A percentile compares a stretch with the other conserved stretches of the same genome.
Conservation (phyloP, 2,329 filamentous ascomycete species). For the Pseudogymnoascus verrucosus region DNA sequence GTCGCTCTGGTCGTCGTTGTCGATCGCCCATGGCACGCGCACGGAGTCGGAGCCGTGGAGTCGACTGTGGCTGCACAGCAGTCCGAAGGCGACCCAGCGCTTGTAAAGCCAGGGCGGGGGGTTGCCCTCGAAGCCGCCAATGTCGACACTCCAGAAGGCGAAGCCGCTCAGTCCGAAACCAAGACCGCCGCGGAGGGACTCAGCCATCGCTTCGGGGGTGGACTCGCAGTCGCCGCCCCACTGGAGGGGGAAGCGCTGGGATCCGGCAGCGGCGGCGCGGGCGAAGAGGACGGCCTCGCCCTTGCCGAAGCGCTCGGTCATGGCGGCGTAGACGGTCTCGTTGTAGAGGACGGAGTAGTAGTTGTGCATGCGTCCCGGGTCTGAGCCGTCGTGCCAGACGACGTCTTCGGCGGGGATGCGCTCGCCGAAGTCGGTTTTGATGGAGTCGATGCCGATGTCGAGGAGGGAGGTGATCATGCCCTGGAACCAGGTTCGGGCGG, state of each 20-base stretch:
- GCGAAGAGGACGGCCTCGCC: constrained; percentile 50
- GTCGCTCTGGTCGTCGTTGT: constrained; percentile 43
- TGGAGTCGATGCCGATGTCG: constrained; percentile 50
- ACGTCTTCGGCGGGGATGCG: constrained; percentile 49
- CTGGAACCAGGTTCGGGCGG: constrained; percentile 47
- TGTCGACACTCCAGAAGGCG: constrained; percentile 54
- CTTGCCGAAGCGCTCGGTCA: constrained; percentile 40
- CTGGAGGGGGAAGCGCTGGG: constrained; percentile 49
- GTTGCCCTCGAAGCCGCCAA: constrained; percentile 54
- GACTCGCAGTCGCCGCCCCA: constrained; percentile 59
- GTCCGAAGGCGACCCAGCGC: constrained; percentile 55
- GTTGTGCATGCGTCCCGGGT: constrained; percentile 54
- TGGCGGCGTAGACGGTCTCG: constrained; percentile 47
- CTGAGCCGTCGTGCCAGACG: constrained; percentile 43
- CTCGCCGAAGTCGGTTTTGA: constrained; percentile 59
- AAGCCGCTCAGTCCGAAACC: constrained; percentile 49
- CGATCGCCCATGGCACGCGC: constrained; percentile 57
- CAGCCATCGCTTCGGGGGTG: constrained; percentile 54
- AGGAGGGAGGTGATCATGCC: constrained; percentile 45
- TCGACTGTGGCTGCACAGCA: constrained; percentile 51
- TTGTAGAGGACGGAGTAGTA: constrained; percentile 57
- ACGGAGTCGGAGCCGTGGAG: constrained; percentile 53
- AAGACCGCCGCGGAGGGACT: constrained; percentile 51
- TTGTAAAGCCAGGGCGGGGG: constrained; percentile 53
- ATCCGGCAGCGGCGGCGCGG: constrained; percentile 49